Evolutionary conservation across 305 asterid species (phyloP), one percentile per base, ranked within the genome.

Genomic region (Fraxinus sp.): DNA sequence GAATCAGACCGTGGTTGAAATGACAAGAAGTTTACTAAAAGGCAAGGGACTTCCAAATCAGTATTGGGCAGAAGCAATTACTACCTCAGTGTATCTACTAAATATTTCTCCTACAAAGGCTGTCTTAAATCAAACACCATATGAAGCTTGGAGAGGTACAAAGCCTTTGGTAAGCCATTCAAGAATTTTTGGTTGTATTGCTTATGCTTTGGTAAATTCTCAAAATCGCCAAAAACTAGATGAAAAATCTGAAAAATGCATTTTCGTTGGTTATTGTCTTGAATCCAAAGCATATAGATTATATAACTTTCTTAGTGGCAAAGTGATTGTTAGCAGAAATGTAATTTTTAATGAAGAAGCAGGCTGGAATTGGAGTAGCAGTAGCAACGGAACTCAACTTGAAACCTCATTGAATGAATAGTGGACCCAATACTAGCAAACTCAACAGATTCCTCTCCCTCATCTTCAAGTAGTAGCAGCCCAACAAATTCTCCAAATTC

Each of bases 31-130:
- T 64, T 20, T 73, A 76, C 41, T 74, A 11, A 52, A 72, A 18
- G 80, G 36, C 5, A 84, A 79, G 32, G 78, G 75, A 13, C 77
- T 84, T 68, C 6, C 78, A 59, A 79, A 37, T 84, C 35, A 79
- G 1, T 79, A 73, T 4, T 84, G 86, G 77, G 9, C 36, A 9
- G 78, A 82, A 77, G 81, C 33, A 26, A 41, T 20, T 37, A 37
- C 43, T 37, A 79, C 9, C 0, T 36, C 70, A 2, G 70, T 79
- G 1, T 83, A 83, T 52, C 8, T 52, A n/a, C 22, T 16, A 1
- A 52, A 52, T 52, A 52, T 52, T 52, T 52, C 22, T 13, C n/a
- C 14, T 83, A 6, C 41, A 36, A 36, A 36, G 41, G 41, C 2
- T 36, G 9, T 6, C 41, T 36, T 36, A 36, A 79, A 79, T 20